Evolutionary conservation across 2,329 filamentous ascomycete genomes (phyloP), one percentile per base, ranked within the genome.

Genomic region (Diatrype stigma): DNA sequence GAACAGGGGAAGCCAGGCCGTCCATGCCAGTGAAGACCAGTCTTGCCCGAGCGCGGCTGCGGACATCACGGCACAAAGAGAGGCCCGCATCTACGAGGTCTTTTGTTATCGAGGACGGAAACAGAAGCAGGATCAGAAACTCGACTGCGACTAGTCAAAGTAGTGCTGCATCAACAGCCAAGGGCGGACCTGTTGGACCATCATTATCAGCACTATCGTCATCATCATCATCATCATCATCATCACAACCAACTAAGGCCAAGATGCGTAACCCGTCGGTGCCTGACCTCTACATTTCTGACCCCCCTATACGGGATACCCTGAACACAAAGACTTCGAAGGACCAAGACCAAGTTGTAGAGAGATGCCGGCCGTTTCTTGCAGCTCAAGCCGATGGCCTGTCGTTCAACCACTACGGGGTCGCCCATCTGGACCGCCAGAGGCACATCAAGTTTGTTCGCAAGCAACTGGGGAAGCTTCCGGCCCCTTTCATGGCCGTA

Each of bases 391-490:
- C 78, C 52, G 72, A 75, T 22, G 68, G 70, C 23, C 65, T 76
- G 48, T 59, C 71, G 17, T 79, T 81, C 70, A 96, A 96, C 70
- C 72, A 72, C 47, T 76, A 86, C 66, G 91, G 90, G 14, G 73
- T 96, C 34, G 89, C 90, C 14, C 78, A 77, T 51, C 80, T 99
- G n/a, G 79, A 85, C 59, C 83, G 87, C 40, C 72, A 73, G 54
- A 74, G 73, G 40, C 84, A 87, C 69, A 73, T 81, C 52, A 70
- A 66, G 32, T 92, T 90, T 64, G 70, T 92, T 46, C 76, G 78
- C 57, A 77, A 75, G 57, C 75, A 74, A 58, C 70, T 87, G 30
- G 74, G 73, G 22, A 75, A 74, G 46, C 82, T 95, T 54, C 90
- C 93, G 0, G 73, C 80, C 7, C 75, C 74, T 3, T 96, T 87